Evolutionary conservation across 176 grass and related monocot species (phyloP).

Genomic region (Lolium multiflorum): DNA sequence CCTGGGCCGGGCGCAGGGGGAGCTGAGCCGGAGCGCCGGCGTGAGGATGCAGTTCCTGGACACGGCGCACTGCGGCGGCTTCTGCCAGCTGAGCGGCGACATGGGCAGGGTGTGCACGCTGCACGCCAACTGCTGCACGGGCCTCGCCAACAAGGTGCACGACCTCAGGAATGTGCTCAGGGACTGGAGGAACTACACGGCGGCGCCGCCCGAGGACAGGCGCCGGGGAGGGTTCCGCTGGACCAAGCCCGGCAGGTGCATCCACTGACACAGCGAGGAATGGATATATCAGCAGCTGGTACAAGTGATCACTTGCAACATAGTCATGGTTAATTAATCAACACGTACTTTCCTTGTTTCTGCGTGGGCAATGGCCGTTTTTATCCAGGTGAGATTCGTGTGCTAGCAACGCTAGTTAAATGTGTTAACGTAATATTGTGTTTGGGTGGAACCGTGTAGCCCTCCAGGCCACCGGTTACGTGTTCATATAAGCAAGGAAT

Average conservation of each 20-base stretch:
- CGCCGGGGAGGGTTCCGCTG: constrained; percentile 39
- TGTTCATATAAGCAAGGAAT: too few relatives aligned
- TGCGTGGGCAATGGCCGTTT: neutral
- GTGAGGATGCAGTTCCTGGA: constrained; percentile 76
- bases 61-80: constrained; percentile 73
- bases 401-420: too few relatives aligned
- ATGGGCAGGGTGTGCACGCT: constrained; percentile 71
- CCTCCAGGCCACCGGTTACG: too few relatives aligned
- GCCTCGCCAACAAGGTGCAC: constrained; percentile 62
- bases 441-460: too few relatives aligned
- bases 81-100: constrained; percentile 75
- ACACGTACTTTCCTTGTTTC: neutral
- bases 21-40: constrained; percentile 27
- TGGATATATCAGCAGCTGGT: neutral
- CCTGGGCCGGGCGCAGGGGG: constrained; percentile 44
- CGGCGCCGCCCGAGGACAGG: constrained; percentile 29
- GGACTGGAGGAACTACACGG: constrained; percentile 76
- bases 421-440: too few relatives aligned
- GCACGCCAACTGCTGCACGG: constrained; percentile 89
- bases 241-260: constrained; percentile 57
- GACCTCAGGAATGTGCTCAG: constrained; percentile 62
- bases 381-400: too few relatives aligned
- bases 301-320: neutral
- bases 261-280: constrained; percentile 33
- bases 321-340: neutral